Conservation (phyloP, 2,329 filamentous ascomycete genomes). For the Hypomyces perniciosus region DNA sequence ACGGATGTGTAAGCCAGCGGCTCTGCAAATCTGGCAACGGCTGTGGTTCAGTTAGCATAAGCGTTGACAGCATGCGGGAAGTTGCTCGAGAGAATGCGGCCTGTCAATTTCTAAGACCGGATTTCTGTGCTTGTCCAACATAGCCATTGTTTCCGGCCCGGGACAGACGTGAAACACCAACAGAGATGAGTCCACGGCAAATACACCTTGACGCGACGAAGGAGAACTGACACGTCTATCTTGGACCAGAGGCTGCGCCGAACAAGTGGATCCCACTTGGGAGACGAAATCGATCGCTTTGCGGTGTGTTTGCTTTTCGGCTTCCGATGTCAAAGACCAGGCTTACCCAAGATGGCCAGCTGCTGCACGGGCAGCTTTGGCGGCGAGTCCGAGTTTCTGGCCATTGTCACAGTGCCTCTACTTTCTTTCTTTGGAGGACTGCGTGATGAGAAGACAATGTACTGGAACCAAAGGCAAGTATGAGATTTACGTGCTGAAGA, state of each 20-base stretch:
- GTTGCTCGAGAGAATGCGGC: not conserved
- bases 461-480: not conserved
- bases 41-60: constrained; percentile 35
- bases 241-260: not conserved
- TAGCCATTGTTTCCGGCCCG: no score
- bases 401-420: constrained; percentile 1
- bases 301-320: not conserved
- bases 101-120: constrained; percentile 8
- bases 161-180: no score
- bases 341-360: constrained; percentile 68
- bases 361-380: constrained; percentile 69
- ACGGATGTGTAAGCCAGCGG: constrained; percentile 67
- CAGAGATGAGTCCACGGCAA: no score
- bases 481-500: not conserved
- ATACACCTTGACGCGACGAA: no score
- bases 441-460: not conserved
- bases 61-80: not conserved
- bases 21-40: constrained; percentile 73
- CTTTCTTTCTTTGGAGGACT: not conserved
- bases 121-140: not conserved
- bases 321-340: no score
- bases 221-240: no score
- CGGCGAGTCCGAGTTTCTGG: not conserved
- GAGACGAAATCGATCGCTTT: no score
- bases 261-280: not conserved